A percentile compares a stretch with the other conserved stretches of the same genome.
These are phyloP conservation scores for Candolleomyces efflorescens DNA, from an alignment of 768 basidiomycete species.

Conservation along the genomic window DNA sequence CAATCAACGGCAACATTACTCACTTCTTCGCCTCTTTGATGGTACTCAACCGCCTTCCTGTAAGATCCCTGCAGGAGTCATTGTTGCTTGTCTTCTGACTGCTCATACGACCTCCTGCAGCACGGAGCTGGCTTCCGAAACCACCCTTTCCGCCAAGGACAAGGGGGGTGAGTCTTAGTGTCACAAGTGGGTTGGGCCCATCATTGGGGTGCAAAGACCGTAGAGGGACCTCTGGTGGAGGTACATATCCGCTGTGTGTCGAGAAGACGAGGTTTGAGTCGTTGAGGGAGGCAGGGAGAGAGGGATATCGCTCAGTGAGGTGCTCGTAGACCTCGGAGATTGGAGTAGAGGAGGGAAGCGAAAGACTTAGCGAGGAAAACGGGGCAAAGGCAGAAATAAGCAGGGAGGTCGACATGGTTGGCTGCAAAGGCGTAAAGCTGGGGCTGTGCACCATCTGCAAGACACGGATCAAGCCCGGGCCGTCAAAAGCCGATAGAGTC, in stretches of 20 bases:
- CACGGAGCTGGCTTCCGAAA: slow-evolving; percentile 93
- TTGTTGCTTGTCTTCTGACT: slow-evolving; percentile 94
- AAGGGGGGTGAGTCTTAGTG: slow-evolving; percentile 68
- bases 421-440: not conserved
- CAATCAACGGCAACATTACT: slow-evolving; percentile 17
- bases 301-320: slow-evolving; percentile 30
- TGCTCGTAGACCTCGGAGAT: slow-evolving; percentile 27
- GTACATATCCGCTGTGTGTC: slow-evolving; percentile 33
- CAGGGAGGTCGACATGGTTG: slow-evolving; percentile 22
- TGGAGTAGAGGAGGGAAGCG: slow-evolving; percentile 23
- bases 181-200: slow-evolving; percentile 38
- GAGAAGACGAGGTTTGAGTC: slow-evolving; percentile 28
- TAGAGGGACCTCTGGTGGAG: slow-evolving; percentile 17
- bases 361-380: slow-evolving; percentile 31
- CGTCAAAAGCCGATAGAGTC: not conserved
- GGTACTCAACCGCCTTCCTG: slow-evolving; percentile 83
- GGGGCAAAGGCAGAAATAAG: slow-evolving; percentile 38
- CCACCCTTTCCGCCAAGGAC: slow-evolving; percentile 94
- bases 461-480: not conserved
- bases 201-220: slow-evolving; percentile 21
- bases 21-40: slow-evolving; percentile 96
- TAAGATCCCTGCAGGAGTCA: slow-evolving; percentile 91
- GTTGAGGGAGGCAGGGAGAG: slow-evolving; percentile 27
- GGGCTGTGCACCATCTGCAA: not conserved
- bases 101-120: slow-evolving; percentile 97